Evolutionary conservation across 1,284 basidiomycete genomes (phyloP).

Genomic region (Microbotryum intermedium): DNA sequence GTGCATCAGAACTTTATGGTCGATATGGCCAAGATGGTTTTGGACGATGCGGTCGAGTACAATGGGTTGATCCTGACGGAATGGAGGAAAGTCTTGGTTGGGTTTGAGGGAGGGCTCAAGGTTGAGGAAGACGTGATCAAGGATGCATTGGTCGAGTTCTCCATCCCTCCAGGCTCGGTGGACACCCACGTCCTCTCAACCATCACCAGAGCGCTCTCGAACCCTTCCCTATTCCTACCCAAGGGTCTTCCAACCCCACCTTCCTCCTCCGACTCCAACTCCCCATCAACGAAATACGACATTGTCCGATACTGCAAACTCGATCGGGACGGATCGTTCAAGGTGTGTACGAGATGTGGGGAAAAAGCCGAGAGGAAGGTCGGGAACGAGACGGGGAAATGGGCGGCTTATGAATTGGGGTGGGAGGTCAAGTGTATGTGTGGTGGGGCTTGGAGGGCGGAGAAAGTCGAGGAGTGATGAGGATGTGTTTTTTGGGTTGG

Average conservation of each 20-base stretch:
- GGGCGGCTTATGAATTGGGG: not conserved
- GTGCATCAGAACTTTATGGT: not conserved
- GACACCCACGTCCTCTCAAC: not conserved
- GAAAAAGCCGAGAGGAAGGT: not conserved
- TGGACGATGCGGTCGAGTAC: slow-evolving; percentile 8
- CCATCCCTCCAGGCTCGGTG: not conserved
- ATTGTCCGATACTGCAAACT: slow-evolving; percentile 1
- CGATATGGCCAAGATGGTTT: slow-evolving; percentile 4
- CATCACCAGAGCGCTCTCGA: not conserved
- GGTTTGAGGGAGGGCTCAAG: not conserved
- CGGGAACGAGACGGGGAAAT: not conserved
- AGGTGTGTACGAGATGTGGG: slow-evolving; percentile 7
- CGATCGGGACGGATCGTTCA: not conserved
- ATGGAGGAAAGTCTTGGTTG: not conserved
- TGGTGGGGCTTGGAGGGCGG: slow-evolving; percentile 6
- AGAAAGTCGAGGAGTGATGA: not conserved
- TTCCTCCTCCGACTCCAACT: not conserved
- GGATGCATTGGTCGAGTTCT: not conserved
- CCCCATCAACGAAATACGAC: not conserved
- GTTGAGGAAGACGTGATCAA: not conserved
- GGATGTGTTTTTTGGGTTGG: too few relatives aligned
- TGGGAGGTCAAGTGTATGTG: slow-evolving; percentile 13
- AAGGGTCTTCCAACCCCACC: not conserved
- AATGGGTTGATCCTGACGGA: not conserved
- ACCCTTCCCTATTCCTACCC: not conserved